Conservation (phyloP, 257 asterid genomes). For the Solanum raphanifolium region DNA sequence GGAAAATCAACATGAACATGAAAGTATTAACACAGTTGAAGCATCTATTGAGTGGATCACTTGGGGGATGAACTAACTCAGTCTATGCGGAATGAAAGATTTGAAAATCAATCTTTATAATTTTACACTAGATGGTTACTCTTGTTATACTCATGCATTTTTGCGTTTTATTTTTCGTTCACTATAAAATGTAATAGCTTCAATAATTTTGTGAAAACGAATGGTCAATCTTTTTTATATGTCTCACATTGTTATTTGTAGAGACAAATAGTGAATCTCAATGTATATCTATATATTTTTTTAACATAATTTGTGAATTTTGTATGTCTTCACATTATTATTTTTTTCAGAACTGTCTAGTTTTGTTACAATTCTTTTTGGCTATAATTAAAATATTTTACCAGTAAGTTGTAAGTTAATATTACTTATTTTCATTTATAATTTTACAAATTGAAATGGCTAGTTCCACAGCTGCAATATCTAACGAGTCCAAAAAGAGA, state of each 20-base stretch:
- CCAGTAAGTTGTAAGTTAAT: too few relatives aligned
- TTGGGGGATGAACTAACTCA: not conserved
- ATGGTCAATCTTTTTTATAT: not conserved
- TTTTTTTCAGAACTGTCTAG: too few relatives aligned
- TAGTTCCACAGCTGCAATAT: not conserved
- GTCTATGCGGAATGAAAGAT: not conserved
- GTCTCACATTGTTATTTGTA: not conserved
- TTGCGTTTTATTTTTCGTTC: too few relatives aligned
- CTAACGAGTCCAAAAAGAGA: not conserved
- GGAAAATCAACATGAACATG: too few relatives aligned
- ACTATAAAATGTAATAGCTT: too few relatives aligned
- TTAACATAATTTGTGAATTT: too few relatives aligned
- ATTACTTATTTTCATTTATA: too few relatives aligned
- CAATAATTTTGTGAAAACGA: not conserved
- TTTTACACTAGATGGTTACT: not conserved
- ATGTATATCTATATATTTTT: not conserved
- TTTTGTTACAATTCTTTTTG: too few relatives aligned
- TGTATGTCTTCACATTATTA: not conserved
- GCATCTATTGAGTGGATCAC: not conserved
- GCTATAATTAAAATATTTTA: too few relatives aligned
- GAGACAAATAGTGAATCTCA: not conserved
- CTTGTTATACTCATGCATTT: too few relatives aligned
- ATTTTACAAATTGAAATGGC: not conserved
- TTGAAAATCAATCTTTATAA: too few relatives aligned
- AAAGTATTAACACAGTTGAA: not conserved